These are phyloP conservation scores for Taphrina deformans DNA, from an alignment of 1,139 yeast species.

Conservation along the genomic window DNA sequence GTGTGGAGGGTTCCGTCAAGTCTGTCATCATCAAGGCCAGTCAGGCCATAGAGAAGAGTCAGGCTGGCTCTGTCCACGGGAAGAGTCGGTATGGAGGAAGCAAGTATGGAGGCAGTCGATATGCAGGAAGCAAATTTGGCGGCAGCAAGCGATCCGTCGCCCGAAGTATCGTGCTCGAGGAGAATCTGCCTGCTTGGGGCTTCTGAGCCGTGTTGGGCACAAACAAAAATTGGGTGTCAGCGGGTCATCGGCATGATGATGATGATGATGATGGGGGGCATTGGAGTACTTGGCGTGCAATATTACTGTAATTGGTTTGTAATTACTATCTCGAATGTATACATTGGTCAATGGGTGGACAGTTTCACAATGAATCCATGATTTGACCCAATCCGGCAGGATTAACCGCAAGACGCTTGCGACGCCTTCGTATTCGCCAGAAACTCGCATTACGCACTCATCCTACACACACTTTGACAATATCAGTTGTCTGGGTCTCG, in stretches of 20 bases:
- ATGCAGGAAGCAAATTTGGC: slow-evolving; percentile 31
- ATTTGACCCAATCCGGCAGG: not conserved
- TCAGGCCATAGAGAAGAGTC: slow-evolving; percentile 29
- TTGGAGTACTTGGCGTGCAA: not conserved
- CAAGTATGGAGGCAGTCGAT: slow-evolving; percentile 21
- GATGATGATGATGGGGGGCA: not conserved
- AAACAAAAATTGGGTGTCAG: not conserved
- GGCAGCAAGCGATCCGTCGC: slow-evolving; percentile 27
- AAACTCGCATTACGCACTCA: slow-evolving; percentile 6
- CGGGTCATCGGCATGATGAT: no score
- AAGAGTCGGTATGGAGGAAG: slow-evolving; percentile 29
- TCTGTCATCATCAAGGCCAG: slow-evolving; percentile 26
- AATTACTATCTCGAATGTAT: not conserved
- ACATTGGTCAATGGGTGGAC: not conserved
- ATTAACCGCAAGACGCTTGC: not conserved
- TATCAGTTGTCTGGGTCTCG: not conserved
- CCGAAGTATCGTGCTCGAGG: slow-evolving; percentile 25
- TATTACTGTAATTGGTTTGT: not conserved
- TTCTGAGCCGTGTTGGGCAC: slow-evolving; percentile 6
- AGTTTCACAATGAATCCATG: no score
- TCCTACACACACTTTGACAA: not conserved
- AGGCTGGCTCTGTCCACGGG: slow-evolving; percentile 27
- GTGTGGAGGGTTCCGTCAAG: slow-evolving; percentile 28
- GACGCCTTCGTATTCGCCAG: slow-evolving; percentile 2
- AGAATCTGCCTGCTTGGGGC: slow-evolving; percentile 28